These are phyloP conservation scores for Mortierella antarctica DNA, from an alignment of 192 early-diverging fungal species.

Conservation along the genomic window DNA sequence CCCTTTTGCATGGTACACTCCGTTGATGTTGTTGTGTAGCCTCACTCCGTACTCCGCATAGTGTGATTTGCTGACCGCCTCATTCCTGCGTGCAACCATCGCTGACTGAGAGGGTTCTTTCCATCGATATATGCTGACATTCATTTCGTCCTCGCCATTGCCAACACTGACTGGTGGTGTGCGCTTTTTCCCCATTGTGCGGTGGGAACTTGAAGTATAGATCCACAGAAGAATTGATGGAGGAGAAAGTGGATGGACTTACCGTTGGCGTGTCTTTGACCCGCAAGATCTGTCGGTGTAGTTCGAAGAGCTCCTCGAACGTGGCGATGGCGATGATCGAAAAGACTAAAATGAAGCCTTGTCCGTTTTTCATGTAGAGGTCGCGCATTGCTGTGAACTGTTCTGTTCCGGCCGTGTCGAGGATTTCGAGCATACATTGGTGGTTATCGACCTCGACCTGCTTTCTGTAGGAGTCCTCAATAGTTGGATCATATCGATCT, in stretches of 20 bases:
- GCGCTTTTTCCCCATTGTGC: constrained; percentile 6
- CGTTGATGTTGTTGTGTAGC: constrained; percentile 2
- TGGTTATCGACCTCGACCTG: constrained; percentile 85
- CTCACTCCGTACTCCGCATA: not conserved
- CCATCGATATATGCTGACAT: not conserved
- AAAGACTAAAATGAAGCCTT: constrained; percentile 91
- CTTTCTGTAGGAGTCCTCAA: constrained; percentile 92
- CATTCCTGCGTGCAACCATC: constrained; percentile 35
- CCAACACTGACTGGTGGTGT: not conserved
- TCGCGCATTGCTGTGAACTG: constrained; percentile 78
- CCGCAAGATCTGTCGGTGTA: constrained; percentile 78
- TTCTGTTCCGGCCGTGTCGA: constrained; percentile 89
- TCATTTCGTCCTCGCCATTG: not conserved
- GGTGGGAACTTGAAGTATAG: not conserved
- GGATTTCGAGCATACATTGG: constrained; percentile 86
- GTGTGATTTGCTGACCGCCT: not conserved
- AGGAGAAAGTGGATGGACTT: constrained; percentile 30
- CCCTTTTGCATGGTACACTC: not conserved
- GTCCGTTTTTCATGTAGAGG: constrained; percentile 92
- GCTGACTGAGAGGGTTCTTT: no score
- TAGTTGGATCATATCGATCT: constrained; percentile 95
- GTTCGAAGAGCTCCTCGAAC: constrained; percentile 80
- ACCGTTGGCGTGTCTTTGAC: constrained; percentile 82
- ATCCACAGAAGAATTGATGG: not conserved
- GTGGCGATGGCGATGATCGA: constrained; percentile 78